Conservation (phyloP, 164 flowering plant genomes). For the Dillenia suffruticosa region DNA sequence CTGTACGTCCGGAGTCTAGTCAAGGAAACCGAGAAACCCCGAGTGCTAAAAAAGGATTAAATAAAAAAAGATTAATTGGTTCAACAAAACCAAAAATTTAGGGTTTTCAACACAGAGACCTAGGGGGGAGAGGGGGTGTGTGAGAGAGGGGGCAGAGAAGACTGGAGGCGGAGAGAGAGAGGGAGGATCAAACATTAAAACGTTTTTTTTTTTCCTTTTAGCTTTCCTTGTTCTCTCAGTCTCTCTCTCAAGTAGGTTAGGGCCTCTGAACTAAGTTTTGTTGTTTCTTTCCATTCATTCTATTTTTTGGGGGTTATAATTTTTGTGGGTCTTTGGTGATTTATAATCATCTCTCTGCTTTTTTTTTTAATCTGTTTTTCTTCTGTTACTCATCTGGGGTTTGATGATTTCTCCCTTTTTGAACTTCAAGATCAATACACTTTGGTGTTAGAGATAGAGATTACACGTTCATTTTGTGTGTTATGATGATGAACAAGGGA, state of each 20-base stretch:
- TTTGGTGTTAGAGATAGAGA: constrained; percentile 33
- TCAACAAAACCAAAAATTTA: too few species aligned
- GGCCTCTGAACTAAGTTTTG: not conserved
- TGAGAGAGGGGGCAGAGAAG: constrained; percentile 8
- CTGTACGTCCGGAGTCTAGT: too few species aligned
- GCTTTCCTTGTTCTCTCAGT: constrained; percentile 4
- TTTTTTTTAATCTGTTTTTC: not conserved
- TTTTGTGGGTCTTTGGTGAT: constrained; percentile 6
- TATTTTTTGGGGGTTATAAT: not conserved
- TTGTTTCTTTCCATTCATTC: not conserved
- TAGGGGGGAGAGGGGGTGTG: not conserved
- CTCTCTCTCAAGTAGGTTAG: constrained; percentile 4
- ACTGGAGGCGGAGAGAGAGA: constrained; percentile 8
- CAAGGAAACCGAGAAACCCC: too few species aligned
- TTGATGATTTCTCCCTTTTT: constrained; percentile 45
- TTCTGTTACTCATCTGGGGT: constrained; percentile 20
- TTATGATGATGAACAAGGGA: constrained; percentile 22
- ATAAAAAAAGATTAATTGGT: too few species aligned
- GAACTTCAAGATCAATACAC: constrained; percentile 31
- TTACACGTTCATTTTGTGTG: constrained; percentile 25
- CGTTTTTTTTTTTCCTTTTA: constrained; percentile 4
- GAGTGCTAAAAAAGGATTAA: too few species aligned
- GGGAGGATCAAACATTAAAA: constrained; percentile 3
- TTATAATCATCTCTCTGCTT: not conserved
- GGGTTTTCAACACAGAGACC: too few species aligned